Conservation (phyloP, 2,329 filamentous ascomycete genomes). For the Aureobasidium musti region DNA sequence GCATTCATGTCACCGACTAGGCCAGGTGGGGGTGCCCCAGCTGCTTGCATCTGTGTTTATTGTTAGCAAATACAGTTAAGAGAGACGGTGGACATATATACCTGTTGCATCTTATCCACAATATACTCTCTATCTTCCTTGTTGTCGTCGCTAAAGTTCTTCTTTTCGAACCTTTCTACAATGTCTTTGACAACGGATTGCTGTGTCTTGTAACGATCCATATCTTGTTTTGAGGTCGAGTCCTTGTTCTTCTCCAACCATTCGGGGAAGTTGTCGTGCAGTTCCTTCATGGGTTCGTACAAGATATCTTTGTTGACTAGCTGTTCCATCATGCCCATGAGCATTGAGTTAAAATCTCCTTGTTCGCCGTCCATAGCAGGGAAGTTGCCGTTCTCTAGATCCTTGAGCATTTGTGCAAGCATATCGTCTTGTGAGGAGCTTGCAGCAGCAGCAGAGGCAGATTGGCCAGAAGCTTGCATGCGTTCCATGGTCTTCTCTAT, state of each 20-base stretch:
- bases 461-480: conserved; percentile 85
- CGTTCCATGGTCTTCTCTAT: conserved; percentile 94
- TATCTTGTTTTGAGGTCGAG: conserved; percentile 66
- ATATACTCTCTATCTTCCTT: conserved; percentile 83
- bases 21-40: conserved; percentile 85
- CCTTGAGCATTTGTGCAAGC: conserved; percentile 87
- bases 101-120: conserved; percentile 97
- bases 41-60: conserved; percentile 85
- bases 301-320: conserved; percentile 97
- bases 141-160: conserved; percentile 79
- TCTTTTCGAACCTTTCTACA: conserved; percentile 81
- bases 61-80: conserved; percentile 1
- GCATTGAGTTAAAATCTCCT: conserved; percentile 90
- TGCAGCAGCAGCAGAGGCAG: conserved; percentile 67
- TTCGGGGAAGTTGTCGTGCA: conserved; percentile 85
- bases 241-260: conserved; percentile 81
- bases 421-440: conserved; percentile 68
- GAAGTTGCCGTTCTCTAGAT: conserved; percentile 68
- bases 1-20: conserved; percentile 87
- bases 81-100: conserved; percentile 47
- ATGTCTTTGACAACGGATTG: conserved; percentile 79
- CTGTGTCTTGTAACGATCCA: conserved; percentile 80
- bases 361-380: conserved; percentile 60
- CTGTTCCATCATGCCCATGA: conserved; percentile 98
- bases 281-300: conserved; percentile 98